Evolutionary conservation across 164 flowering plant species (phyloP).

Genomic region (Euptelea pleiosperma): DNA sequence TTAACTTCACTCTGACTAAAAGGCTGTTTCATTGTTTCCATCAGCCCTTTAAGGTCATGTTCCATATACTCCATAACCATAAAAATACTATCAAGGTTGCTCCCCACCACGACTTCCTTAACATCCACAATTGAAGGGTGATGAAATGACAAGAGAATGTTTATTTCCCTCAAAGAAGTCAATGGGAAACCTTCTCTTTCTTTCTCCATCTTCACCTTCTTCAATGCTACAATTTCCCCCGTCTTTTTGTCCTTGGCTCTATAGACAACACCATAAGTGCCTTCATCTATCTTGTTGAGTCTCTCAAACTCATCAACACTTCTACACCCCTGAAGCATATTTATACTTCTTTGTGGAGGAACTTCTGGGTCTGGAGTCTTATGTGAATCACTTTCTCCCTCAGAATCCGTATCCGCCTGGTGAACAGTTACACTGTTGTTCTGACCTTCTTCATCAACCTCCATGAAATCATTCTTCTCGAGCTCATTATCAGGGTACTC

Average conservation of each 20-base stretch:
- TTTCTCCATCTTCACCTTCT: slow-evolving; percentile 98
- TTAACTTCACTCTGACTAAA: slow-evolving; percentile 95
- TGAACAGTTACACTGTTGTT: slow-evolving; percentile 23
- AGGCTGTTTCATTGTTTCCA: slow-evolving; percentile 88
- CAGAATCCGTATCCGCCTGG: slow-evolving; percentile 39
- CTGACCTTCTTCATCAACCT: slow-evolving; percentile 38
- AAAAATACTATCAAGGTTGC: slow-evolving; percentile 81
- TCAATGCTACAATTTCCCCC: slow-evolving; percentile 89
- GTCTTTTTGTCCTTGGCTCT: slow-evolving; percentile 90
- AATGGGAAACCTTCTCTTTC: slow-evolving; percentile 96
- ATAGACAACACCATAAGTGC: slow-evolving; percentile 95
- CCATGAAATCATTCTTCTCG: slow-evolving; percentile 49
- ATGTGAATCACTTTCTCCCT: slow-evolving; percentile 32
- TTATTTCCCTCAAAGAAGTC: slow-evolving; percentile 94
- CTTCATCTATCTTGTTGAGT: slow-evolving; percentile 91
- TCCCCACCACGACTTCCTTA: slow-evolving; percentile 94
- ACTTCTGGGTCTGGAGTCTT: slow-evolving; percentile 41
- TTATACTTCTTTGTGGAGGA: slow-evolving; percentile 62
- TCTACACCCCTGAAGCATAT: slow-evolving; percentile 96
- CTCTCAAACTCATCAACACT: slow-evolving; percentile 95
- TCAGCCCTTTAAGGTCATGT: slow-evolving; percentile 90
- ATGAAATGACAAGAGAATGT: slow-evolving; percentile 91
- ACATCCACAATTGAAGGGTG: slow-evolving; percentile 95
- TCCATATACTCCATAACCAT: slow-evolving; percentile 99
- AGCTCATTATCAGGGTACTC: slow-evolving; percentile 33